A percentile compares a stretch with the other conserved stretches of the same genome.
Conservation (phyloP, 2,329 filamentous ascomycete genomes). For the Talaromyces sp. region DNA sequence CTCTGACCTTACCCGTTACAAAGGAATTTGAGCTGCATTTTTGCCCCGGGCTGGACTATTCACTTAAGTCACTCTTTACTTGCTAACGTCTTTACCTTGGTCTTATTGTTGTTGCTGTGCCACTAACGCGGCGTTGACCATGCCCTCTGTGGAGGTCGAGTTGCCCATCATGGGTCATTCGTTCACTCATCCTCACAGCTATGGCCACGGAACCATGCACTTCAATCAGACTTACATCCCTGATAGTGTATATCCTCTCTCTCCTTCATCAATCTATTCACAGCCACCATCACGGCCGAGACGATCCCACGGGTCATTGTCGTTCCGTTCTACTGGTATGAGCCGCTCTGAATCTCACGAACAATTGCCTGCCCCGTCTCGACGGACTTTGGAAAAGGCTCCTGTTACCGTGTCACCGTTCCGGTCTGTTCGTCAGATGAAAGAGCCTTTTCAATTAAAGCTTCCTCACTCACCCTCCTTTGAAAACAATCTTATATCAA, state of each 20-base stretch:
- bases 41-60: slow-evolving; percentile 11
- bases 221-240: slow-evolving; percentile 21
- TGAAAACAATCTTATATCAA: slow-evolving; percentile 22
- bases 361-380: slow-evolving; percentile 25
- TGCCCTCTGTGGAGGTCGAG: slow-evolving; percentile 32
- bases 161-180: slow-evolving; percentile 22
- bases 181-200: slow-evolving; percentile 13
- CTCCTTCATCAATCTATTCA: slow-evolving; percentile 24
- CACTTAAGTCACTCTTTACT: slow-evolving; percentile 3
- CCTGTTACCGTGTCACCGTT: slow-evolving; percentile 34
- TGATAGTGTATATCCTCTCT: slow-evolving; percentile 20
- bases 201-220: slow-evolving; percentile 6
- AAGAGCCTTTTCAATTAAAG: slow-evolving; percentile 37
- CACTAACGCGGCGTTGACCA: slow-evolving; percentile 17
- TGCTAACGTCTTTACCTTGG: background rate
- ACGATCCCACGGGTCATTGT: slow-evolving; percentile 32
- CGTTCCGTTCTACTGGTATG: slow-evolving; percentile 32
- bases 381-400: slow-evolving; percentile 27
- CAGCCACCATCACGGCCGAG: slow-evolving; percentile 28
- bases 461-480: slow-evolving; percentile 34
- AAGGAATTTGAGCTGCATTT: slow-evolving; percentile 17
- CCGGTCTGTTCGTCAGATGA: slow-evolving; percentile 39
- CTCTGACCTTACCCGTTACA: slow-evolving; percentile 11
- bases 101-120: background rate
- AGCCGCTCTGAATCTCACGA: slow-evolving; percentile 30